A percentile compares a stretch with the other conserved stretches of the same genome.
Evolutionary conservation across 2,329 filamentous ascomycete species (phyloP).

Genomic region (Pseudogymnoascus sp.): DNA sequence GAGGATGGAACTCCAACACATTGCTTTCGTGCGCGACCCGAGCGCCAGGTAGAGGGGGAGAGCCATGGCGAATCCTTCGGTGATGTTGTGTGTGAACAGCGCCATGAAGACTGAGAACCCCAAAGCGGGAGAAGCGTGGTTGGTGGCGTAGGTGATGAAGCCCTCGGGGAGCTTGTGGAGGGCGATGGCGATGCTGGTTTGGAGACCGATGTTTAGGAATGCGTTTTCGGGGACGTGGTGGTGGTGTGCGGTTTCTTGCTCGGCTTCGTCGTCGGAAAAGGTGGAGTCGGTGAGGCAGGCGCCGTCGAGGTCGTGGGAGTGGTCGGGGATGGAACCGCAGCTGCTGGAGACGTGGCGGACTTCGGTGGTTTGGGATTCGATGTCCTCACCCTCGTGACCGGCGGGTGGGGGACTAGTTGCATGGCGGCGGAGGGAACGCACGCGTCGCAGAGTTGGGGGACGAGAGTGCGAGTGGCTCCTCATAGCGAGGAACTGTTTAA

Average conservation of each 20-base stretch:
- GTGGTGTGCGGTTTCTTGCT: slow-evolving; percentile 49
- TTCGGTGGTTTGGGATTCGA: not conserved
- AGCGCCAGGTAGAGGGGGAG: slow-evolving; percentile 88
- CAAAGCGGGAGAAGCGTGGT: slow-evolving; percentile 83
- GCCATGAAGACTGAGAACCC: slow-evolving; percentile 92
- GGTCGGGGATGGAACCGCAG: not conserved
- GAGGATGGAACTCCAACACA: slow-evolving; percentile 73
- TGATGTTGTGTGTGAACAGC: slow-evolving; percentile 96
- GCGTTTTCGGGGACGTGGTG: slow-evolving; percentile 93
- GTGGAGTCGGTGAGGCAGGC: slow-evolving; percentile 13
- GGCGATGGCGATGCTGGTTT: slow-evolving; percentile 90
- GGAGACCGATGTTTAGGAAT: slow-evolving; percentile 88
- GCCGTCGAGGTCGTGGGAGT: slow-evolving; percentile 11
- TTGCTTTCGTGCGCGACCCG: slow-evolving; percentile 68
- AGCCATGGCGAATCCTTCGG: slow-evolving; percentile 91
- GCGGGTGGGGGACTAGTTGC: no score
- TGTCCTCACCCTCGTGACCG: not conserved
- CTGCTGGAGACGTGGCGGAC: not conserved
- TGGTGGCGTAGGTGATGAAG: slow-evolving; percentile 90
- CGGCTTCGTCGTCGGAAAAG: slow-evolving; percentile 17
- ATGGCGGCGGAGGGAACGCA: slow-evolving; percentile 9
- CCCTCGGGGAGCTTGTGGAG: slow-evolving; percentile 89
- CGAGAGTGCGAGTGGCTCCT: slow-evolving; percentile 11
- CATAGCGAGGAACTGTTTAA: slow-evolving; percentile 45
- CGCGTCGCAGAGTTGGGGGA: slow-evolving; percentile 1